A percentile compares a stretch with the other conserved stretches of the same genome.
These are phyloP conservation scores for Spatholobus suberectus DNA, from an alignment of 306 rosid genomes.

Conservation along the genomic window DNA sequence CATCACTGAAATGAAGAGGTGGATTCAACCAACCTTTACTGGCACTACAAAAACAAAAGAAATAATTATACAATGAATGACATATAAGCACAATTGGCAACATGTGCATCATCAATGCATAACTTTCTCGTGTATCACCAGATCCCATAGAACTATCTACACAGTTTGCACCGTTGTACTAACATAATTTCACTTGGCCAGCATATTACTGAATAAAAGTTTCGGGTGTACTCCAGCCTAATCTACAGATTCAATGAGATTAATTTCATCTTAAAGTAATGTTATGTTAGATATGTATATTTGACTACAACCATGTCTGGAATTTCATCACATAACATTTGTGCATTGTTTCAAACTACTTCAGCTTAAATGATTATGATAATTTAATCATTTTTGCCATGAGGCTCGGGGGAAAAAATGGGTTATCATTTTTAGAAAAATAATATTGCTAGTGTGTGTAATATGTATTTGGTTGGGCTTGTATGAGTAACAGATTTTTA, in stretches of 20 bases:
- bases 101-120: constrained; percentile 14
- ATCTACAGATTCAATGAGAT: constrained; percentile 3
- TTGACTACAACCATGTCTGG: neutral
- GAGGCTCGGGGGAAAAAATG: constrained; percentile 3
- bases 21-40: constrained; percentile 91
- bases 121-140: constrained; percentile 26
- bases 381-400: neutral
- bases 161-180: neutral
- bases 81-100: neutral
- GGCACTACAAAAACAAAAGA: constrained; percentile 52
- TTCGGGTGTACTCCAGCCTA: constrained; percentile 19
- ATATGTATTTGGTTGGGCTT: neutral
- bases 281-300: neutral
- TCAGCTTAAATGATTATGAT: neutral
- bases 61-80: neutral
- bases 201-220: constrained; percentile 14
- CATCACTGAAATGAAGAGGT: constrained; percentile 77
- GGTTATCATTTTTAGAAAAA: neutral
- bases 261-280: constrained; percentile 9
- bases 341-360: constrained; percentile 8
- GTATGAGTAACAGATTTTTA: neutral
- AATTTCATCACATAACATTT: neutral
- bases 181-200: neutral
- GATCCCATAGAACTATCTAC: constrained; percentile 25
- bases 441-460: neutral